Evolutionary conservation across 148 eudicot species (phyloP), one percentile per base, ranked within the genome.

Genomic region (Camellia granthamiana): DNA sequence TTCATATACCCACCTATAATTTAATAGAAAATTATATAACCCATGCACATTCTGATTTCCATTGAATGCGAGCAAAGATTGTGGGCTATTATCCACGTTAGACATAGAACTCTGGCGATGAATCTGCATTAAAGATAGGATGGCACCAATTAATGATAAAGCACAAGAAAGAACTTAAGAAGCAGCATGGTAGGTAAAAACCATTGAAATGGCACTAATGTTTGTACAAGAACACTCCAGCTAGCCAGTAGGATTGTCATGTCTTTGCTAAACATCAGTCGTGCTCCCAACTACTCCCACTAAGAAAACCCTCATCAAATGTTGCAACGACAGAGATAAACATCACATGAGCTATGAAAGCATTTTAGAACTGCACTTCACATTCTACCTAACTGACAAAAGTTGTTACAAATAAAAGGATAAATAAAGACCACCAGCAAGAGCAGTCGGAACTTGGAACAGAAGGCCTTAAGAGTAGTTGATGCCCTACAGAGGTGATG

Each of bases 11-110:
- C 70, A 85, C 97, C 91, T 89, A 82, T 89, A 89, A 79, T 90
- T 92, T 67, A 95, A 83, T 76, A 95, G 82, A 85, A 92, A 87
- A 74, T 95, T 97, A 83, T 87, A 95, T 65, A 95, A 86, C 16
- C 92, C 93, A 77, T 95, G 94, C 62, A 91, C 95, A 85, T 85
- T 90, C 71, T 86, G 83, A 79, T 91, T 92, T 74, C 95, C 95
- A 68, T 59, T 74, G 77, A 95, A 80, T 79, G 89, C 90, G 66
- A 95, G 86, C 80, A 89, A 83, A 52, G 98, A 95, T 67, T 87
- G 84, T 13, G 98, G 88, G 83, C 87, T 90, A 83, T 86, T 95
- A 84, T 95, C 97, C 82, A 91, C 82, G 47, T 88, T 23, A 23
- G 23, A 23, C 23, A 23, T 23, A 23, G 23, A 23, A 23, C 23